Evolutionary conservation across 2,329 filamentous ascomycete species (phyloP).

Genomic region (Aspergillus novofumigatus): DNA sequence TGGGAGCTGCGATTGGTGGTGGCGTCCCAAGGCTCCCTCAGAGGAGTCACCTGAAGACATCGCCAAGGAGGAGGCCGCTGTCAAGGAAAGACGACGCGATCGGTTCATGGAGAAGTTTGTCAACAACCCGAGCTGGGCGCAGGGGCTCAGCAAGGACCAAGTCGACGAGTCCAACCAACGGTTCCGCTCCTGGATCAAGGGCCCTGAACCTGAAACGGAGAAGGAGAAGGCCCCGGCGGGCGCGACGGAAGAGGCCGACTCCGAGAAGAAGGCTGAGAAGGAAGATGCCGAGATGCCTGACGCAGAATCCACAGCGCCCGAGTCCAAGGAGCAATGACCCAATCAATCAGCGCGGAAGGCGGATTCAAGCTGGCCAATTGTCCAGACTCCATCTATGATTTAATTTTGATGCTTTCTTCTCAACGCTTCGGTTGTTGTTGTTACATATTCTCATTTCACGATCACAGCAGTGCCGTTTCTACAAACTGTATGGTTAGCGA

Average conservation of each 20-base stretch:
- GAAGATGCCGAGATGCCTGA: conserved; percentile 36
- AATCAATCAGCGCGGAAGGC: conserved; percentile 16
- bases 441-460: conserved; percentile 4
- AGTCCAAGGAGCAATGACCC: conserved; percentile 17
- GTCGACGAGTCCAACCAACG: conserved; percentile 46
- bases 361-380: conserved; percentile 10
- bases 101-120: conserved; percentile 51
- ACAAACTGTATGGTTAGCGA: conserved; percentile 13
- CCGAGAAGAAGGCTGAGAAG: conserved; percentile 15
- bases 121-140: conserved; percentile 51
- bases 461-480: conserved; percentile 6
- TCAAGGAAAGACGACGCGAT: conserved; percentile 43
- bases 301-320: conserved; percentile 22
- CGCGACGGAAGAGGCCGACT: conserved; percentile 10
- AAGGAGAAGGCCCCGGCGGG: conserved; percentile 3
- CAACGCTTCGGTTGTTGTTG: background rate
- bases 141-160: conserved; percentile 46
- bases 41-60: conserved; percentile 31
- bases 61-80: conserved; percentile 31
- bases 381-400: conserved; percentile 6
- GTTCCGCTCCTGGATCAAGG: conserved; percentile 46
- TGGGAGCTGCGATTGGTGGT: conserved; percentile 68
- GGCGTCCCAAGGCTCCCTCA: conserved; percentile 37
- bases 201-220: conserved; percentile 15
- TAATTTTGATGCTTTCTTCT: conserved; percentile 8